Evolutionary conservation across 192 early-diverging fungal species (phyloP).

Genomic region (Coemansia interrupta): DNA sequence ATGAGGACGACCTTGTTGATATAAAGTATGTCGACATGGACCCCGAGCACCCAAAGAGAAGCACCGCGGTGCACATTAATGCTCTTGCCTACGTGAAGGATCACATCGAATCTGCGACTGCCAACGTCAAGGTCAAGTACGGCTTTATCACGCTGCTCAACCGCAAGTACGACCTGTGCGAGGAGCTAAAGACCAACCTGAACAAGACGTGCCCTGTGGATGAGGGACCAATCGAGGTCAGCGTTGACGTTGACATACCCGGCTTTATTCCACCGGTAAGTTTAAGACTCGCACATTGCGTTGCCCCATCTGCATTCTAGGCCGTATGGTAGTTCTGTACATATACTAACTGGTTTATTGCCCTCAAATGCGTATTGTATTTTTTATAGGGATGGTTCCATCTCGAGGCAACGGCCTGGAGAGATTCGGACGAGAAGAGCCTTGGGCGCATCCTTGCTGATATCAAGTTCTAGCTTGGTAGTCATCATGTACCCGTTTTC

Average conservation of each 20-base stretch:
- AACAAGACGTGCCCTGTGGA: constrained; percentile 54
- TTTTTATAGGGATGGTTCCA: constrained; percentile 51
- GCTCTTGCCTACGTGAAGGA: constrained; percentile 48
- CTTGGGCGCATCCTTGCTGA: constrained; percentile 46
- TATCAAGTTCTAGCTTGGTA: constrained; percentile 21
- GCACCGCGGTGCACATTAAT: constrained; percentile 38
- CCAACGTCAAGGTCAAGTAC: constrained; percentile 46
- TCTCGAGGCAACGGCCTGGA: constrained; percentile 43
- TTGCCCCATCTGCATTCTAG: too few species aligned
- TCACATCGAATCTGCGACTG: constrained; percentile 39
- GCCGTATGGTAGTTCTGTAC: too few species aligned
- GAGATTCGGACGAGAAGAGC: constrained; percentile 45
- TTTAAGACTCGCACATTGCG: too few species aligned
- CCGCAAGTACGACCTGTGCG: constrained; percentile 47
- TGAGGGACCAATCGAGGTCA: constrained; percentile 40
- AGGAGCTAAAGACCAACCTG: constrained; percentile 42
- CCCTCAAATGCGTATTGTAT: background rate
- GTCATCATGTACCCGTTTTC: background rate
- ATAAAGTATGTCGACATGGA: constrained; percentile 45
- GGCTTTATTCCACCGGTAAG: constrained; percentile 47
- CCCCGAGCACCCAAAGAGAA: constrained; percentile 46
- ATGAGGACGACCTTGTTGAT: constrained; percentile 42
- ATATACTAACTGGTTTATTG: background rate
- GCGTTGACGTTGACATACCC: constrained; percentile 43
- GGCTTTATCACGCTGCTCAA: constrained; percentile 44